Evolutionary conservation across 2,329 filamentous ascomycete species (phyloP).

Genomic region (Alternaria consortialis): DNA sequence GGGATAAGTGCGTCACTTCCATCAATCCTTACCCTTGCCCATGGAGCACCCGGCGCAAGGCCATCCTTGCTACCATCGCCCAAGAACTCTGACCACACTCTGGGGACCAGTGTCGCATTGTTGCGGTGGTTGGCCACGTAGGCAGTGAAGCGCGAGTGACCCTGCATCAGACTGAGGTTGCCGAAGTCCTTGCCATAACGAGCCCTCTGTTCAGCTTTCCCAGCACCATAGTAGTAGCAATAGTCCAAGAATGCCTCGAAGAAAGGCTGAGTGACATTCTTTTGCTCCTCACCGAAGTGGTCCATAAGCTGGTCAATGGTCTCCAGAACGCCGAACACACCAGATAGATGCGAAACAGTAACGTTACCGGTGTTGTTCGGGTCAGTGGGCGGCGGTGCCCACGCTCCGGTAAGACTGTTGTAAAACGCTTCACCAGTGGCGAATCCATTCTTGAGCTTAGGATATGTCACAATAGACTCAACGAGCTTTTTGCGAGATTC

Average conservation of each 20-base stretch:
- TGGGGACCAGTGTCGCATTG: slow-evolving; percentile 59
- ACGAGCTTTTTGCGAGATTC: slow-evolving; percentile 62
- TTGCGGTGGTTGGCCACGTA: slow-evolving; percentile 58
- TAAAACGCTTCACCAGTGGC: slow-evolving; percentile 66
- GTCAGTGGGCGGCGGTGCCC: slow-evolving; percentile 63
- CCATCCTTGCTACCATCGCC: slow-evolving; percentile 49
- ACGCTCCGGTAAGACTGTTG: slow-evolving; percentile 59
- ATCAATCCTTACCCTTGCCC: slow-evolving; percentile 52
- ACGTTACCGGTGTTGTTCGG: slow-evolving; percentile 62
- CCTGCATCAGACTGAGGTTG: slow-evolving; percentile 61
- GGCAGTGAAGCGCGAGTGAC: slow-evolving; percentile 67
- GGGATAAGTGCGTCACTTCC: slow-evolving; percentile 58
- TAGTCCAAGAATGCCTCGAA: slow-evolving; percentile 67
- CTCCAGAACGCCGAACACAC: slow-evolving; percentile 68
- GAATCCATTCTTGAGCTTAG: slow-evolving; percentile 65
- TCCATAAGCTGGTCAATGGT: slow-evolving; percentile 65
- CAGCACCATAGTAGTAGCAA: slow-evolving; percentile 65
- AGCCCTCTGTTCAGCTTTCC: slow-evolving; percentile 59
- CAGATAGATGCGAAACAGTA: slow-evolving; percentile 64
- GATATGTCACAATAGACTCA: slow-evolving; percentile 61
- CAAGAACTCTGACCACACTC: slow-evolving; percentile 66
- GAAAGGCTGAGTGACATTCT: slow-evolving; percentile 60
- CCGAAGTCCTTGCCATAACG: slow-evolving; percentile 62
- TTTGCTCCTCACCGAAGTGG: slow-evolving; percentile 51
- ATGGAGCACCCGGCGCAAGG: slow-evolving; percentile 55